Evolutionary conservation across 2,329 filamentous ascomycete genomes (phyloP).

Genomic region (Ploettnerulaceae sp.): DNA sequence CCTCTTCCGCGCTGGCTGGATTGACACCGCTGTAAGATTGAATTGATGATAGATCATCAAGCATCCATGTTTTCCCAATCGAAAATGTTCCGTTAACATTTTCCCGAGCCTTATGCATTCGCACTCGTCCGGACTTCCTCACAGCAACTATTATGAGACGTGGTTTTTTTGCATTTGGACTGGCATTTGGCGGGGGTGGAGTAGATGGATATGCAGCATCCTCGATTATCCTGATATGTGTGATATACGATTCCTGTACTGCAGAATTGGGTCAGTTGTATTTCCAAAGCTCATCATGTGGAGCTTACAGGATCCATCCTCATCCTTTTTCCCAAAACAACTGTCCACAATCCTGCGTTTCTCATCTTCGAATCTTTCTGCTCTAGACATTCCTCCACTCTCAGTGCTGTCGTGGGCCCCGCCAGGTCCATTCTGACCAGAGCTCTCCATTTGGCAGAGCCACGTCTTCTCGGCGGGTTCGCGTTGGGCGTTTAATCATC

Average conservation of each 20-base stretch:
- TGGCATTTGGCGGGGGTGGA: conserved; percentile 77
- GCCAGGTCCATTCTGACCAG: conserved; percentile 32
- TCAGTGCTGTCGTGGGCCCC: conserved; percentile 31
- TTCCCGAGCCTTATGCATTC: conserved; percentile 95
- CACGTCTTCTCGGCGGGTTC: conserved; percentile 24
- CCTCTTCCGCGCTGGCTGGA: conserved; percentile 54
- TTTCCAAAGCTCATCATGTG: neutral
- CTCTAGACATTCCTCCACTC: conserved; percentile 37
- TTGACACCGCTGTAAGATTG: conserved; percentile 70
- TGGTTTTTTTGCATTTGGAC: conserved; percentile 72
- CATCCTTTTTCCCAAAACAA: conserved; percentile 87
- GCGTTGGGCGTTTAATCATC: conserved; percentile 21
- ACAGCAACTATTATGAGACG: conserved; percentile 92
- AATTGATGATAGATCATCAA: conserved; percentile 81
- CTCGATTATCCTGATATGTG: conserved; percentile 87
- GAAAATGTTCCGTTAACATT: conserved; percentile 92
- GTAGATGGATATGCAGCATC: conserved; percentile 76
- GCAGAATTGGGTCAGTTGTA: conserved; percentile 14
- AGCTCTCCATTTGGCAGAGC: conserved; percentile 35
- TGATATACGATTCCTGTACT: conserved; percentile 95
- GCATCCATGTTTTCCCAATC: conserved; percentile 96
- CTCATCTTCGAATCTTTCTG: conserved; percentile 94
- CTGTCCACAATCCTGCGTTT: conserved; percentile 91
- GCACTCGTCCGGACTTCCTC: conserved; percentile 83
- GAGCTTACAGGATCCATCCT: conserved; percentile 69